Evolutionary conservation across 2,329 filamentous ascomycete genomes (phyloP).

Genomic region (Teratosphaeria zuluensis): DNA sequence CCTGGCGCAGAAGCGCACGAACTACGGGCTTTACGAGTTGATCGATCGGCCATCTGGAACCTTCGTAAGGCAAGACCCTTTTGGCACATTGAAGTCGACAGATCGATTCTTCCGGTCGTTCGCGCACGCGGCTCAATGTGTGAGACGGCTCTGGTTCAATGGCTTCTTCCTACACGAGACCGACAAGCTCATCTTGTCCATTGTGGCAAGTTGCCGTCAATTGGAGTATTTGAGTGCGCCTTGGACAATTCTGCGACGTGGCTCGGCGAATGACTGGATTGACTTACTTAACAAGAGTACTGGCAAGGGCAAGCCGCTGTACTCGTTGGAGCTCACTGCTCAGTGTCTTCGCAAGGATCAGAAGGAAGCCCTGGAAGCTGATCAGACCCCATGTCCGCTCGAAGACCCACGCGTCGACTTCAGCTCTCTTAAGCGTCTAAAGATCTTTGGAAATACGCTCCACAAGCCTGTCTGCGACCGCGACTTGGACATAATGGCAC

Average conservation of each 20-base stretch:
- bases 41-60: slow-evolving; percentile 37
- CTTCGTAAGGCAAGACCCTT: slow-evolving; percentile 45
- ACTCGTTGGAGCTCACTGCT: slow-evolving; percentile 43
- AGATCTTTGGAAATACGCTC: slow-evolving; percentile 46
- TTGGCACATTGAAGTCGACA: slow-evolving; percentile 39
- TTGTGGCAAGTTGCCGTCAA: slow-evolving; percentile 38
- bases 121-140: slow-evolving; percentile 38
- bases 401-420: slow-evolving; percentile 38
- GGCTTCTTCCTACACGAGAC: slow-evolving; percentile 45
- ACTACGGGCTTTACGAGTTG: slow-evolving; percentile 39
- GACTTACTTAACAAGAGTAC: slow-evolving; percentile 35
- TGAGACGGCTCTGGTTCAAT: slow-evolving; percentile 46
- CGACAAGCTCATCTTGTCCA: slow-evolving; percentile 39
- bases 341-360: slow-evolving; percentile 41
- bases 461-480: slow-evolving; percentile 43
- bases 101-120: slow-evolving; percentile 36
- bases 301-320: slow-evolving; percentile 30
- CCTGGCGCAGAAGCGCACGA: slow-evolving; percentile 31
- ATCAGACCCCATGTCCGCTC: slow-evolving; percentile 28
- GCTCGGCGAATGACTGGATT: slow-evolving; percentile 39
- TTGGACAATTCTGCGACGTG: slow-evolving; percentile 44
- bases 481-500: slow-evolving; percentile 41
- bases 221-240: slow-evolving; percentile 41
- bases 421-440: slow-evolving; percentile 39
- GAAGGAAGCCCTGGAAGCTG: slow-evolving; percentile 31